A percentile compares a stretch with the other conserved stretches of the same genome.
Conservation (phyloP, 192 early-diverging fungal species). For the Linnemannia exigua region DNA sequence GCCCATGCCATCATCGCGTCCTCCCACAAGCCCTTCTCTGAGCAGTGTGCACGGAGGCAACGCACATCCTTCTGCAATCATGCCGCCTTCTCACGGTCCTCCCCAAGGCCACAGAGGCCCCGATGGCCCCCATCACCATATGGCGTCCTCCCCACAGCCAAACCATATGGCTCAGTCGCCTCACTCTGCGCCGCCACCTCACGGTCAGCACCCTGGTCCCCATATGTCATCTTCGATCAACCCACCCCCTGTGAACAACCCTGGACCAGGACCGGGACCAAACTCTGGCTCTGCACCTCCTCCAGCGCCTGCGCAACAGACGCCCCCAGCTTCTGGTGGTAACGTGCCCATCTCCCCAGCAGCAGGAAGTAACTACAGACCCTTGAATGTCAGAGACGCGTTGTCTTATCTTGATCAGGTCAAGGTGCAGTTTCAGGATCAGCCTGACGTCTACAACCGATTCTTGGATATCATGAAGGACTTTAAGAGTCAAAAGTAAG, state of each 20-base stretch:
- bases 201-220: conserved; percentile 34
- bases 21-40: conserved; percentile 43
- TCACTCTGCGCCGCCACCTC: conserved; percentile 45
- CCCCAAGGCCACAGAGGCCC: conserved; percentile 44
- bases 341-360: conserved; percentile 35
- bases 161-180: conserved; percentile 49
- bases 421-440: conserved; percentile 91
- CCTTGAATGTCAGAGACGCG: conserved; percentile 94
- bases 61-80: conserved; percentile 48
- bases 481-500: conserved; percentile 95
- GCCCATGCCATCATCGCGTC: conserved; percentile 52
- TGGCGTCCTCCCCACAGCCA: conserved; percentile 51
- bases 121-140: conserved; percentile 43
- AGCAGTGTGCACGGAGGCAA: conserved; percentile 32
- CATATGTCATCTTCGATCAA: conserved; percentile 54
- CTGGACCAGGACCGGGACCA: conserved; percentile 15
- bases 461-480: conserved; percentile 99
- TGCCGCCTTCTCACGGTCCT: conserved; percentile 54
- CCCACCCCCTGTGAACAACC: conserved; percentile 30
- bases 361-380: conserved; percentile 57
- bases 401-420: conserved; percentile 97
- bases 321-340: conserved; percentile 34
- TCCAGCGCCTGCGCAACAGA: conserved; percentile 38
- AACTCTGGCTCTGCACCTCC: conserved; percentile 26
- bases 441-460: conserved; percentile 96